A percentile compares a stretch with the other conserved stretches of the same genome.
phyloP scores from a whole-genome alignment of 1,139 yeast genomes.

The Martiniozyma asiatica region DNA sequence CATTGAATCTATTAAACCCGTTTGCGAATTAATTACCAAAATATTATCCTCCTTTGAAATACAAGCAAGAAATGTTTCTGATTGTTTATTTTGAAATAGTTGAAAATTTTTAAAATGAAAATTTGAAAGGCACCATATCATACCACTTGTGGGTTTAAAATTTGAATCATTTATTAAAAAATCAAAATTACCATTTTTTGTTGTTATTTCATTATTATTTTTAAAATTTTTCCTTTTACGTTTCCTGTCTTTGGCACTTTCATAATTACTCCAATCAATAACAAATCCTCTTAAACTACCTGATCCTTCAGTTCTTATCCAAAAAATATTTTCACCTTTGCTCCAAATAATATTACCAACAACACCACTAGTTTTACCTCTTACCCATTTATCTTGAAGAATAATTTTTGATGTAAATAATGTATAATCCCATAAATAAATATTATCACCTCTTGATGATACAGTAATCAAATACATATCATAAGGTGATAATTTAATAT shows the following conservation, averaged over 20 bases:
- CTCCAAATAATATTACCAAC: constrained; percentile 47
- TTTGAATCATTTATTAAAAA: constrained; percentile 8
- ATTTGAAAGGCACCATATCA: constrained; percentile 24
- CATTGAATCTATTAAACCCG: neutral
- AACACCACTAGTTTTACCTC: constrained; percentile 55
- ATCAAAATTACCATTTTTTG: neutral
- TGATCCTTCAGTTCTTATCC: constrained; percentile 2
- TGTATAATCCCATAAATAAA: constrained; percentile 55
- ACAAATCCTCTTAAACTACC: constrained; percentile 1
- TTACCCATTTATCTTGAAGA: constrained; percentile 43
- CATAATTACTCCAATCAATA: constrained; percentile 10
- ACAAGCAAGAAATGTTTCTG: constrained; percentile 7
- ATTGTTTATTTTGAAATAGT: constrained; percentile 5
- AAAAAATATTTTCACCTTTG: constrained; percentile 3
- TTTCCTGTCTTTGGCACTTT: constrained; percentile 4
- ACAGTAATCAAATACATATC: constrained; percentile 50
- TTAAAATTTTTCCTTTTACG: neutral
- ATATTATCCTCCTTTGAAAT: constrained; percentile 11
- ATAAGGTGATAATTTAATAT: constrained; percentile 49
- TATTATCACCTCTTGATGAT: constrained; percentile 47
- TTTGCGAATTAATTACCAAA: neutral
- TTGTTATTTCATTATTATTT: neutral
- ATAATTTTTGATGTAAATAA: constrained; percentile 39
- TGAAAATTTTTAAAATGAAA: constrained; percentile 15
- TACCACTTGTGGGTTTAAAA: constrained; percentile 2